Conservation (phyloP, 768 basidiomycete species). For the Leccinum fibrillosum region DNA sequence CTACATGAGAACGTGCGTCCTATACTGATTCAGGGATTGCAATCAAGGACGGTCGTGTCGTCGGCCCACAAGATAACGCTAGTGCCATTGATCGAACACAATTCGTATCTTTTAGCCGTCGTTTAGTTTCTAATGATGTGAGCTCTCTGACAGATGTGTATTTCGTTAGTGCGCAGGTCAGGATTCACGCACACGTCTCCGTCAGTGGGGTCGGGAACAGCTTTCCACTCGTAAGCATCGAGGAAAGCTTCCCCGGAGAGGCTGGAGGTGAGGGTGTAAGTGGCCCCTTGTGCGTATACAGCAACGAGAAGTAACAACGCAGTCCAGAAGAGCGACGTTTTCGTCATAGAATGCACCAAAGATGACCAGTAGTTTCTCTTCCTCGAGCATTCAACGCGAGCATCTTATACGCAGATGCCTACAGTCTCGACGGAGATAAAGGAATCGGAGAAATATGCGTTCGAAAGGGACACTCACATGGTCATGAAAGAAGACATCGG, state of each 20-base stretch:
- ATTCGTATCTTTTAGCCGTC: conserved; percentile 50
- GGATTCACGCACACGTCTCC: conserved; percentile 21
- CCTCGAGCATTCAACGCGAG: not conserved
- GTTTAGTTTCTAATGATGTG: conserved; percentile 35
- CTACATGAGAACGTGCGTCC: conserved; percentile 31
- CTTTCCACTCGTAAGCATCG: conserved; percentile 26
- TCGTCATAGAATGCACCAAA: not conserved
- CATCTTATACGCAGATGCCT: not conserved
- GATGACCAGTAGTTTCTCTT: not conserved
- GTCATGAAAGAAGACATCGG: not conserved
- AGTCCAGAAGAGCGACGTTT: not conserved
- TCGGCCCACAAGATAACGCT: conserved; percentile 32
- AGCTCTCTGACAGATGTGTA: not conserved
- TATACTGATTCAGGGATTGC: conserved; percentile 24
- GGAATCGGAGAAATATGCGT: not conserved
- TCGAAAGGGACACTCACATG: not conserved
- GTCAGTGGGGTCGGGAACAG: conserved; percentile 29
- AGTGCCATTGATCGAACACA: conserved; percentile 50
- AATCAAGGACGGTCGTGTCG: conserved; percentile 27
- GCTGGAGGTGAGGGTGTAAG: conserved; percentile 35
- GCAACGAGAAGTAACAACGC: not conserved
- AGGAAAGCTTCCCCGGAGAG: conserved; percentile 48
- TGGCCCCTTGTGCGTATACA: not conserved
- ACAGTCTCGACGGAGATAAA: not conserved
- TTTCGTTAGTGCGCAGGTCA: not conserved